Evolutionary conservation across 352 stramenopile species (phyloP), one percentile per base, ranked within the genome.

Genomic region (Phytopythium vexans): DNA sequence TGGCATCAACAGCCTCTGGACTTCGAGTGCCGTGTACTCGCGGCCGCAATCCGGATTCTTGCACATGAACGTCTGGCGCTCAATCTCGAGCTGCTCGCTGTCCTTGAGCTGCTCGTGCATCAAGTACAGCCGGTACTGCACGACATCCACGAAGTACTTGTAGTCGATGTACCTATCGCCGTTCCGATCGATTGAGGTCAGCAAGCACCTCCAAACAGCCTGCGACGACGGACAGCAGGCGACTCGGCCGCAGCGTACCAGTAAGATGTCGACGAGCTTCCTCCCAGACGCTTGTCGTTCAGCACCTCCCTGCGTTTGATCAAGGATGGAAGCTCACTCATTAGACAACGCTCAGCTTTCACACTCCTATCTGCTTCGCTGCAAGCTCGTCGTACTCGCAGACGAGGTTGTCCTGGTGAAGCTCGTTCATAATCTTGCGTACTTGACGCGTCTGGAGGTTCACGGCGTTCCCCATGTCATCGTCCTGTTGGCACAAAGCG

Each of bases 131-230:
- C 86, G 83, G 54, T 89, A 95, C 60, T 90, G 82, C 53, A 95
- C 82, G 52, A 95, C 84, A 56, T 95, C 84, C 42, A 93, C 82
- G 68, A 95, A 94, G 65, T 95, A 92, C 63, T 95, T 95, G 79
- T 94, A 95, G 74, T 95, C 86, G 70, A 95, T 95, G 70, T 95
- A 94, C 21, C 21, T 65, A 64, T 81, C 16, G 36, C 8, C 38
- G 21, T 10, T 15, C 6, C n/a, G n/a, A 45, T 6, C 9, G 41
- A 6, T 6, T 27, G 41, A 45, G 41, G 9, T 32, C 41, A 32
- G 21, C 21, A 27, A 27, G 21, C 21, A 27, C 21, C 21, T 27
- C 21, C 21, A 27, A 27, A 27, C 21, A 45, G 41, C 14, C 6
- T 32, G 1, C 21, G 41, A n/a, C 8, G n/a, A 15, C 12, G 39